phyloP scores from a whole-genome alignment of 83 land plant genomes.

The Diphasiastrum complanatum region DNA sequence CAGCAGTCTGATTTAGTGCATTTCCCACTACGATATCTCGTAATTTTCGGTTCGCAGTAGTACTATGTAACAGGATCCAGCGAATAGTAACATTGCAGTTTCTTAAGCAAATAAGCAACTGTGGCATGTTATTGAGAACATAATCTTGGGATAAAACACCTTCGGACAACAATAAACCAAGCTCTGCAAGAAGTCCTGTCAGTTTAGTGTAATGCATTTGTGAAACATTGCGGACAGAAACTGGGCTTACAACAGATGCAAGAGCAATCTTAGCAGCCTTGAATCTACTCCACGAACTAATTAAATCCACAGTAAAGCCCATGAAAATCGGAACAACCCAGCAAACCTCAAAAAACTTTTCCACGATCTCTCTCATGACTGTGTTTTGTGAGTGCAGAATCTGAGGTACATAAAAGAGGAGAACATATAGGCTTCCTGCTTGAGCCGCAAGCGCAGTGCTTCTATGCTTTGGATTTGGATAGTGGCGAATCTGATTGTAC shows the following conservation, averaged over 20 bases:
- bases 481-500: slow-evolving; percentile 43
- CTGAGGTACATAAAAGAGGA: slow-evolving; percentile 34
- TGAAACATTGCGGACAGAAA: slow-evolving; percentile 23
- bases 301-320: slow-evolving; percentile 47
- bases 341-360: slow-evolving; percentile 34
- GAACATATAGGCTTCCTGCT: slow-evolving; percentile 36
- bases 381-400: slow-evolving; percentile 28
- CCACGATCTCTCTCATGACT: slow-evolving; percentile 43
- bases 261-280: slow-evolving; percentile 46
- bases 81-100: slow-evolving; percentile 44
- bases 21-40: slow-evolving; percentile 27
- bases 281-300: slow-evolving; percentile 36
- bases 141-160: slow-evolving; percentile 39
- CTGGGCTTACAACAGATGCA: slow-evolving; percentile 23
- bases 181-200: slow-evolving; percentile 27
- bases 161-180: slow-evolving; percentile 33
- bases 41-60: slow-evolving; percentile 35
- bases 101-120: slow-evolving; percentile 34
- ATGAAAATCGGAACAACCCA: slow-evolving; percentile 47
- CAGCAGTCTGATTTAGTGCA: slow-evolving; percentile 12
- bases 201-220: slow-evolving; percentile 32
- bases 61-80: slow-evolving; percentile 45
- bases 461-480: slow-evolving; percentile 44
- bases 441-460: slow-evolving; percentile 36
- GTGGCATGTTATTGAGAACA: slow-evolving; percentile 37